Evolutionary conservation across 140 eudicot species (phyloP).

Genomic region (Flaveria floridana): DNA sequence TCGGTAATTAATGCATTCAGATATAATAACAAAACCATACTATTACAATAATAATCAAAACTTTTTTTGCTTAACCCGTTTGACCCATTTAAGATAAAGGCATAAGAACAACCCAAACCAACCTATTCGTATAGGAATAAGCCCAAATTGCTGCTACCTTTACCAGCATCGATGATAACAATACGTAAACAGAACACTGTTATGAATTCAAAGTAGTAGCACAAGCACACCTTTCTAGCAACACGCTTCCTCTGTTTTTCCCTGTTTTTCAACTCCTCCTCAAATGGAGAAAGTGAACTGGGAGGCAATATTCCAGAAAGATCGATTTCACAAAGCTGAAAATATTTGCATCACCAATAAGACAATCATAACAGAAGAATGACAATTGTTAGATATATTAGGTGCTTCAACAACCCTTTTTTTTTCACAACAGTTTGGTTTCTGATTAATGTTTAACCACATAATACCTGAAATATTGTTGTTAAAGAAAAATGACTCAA

Average conservation of each 20-base stretch:
- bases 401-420: neutral
- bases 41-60: neutral
- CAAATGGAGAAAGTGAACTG: constrained; percentile 77
- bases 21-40: neutral
- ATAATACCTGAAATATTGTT: constrained; percentile 83
- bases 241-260: constrained; percentile 80
- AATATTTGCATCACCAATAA: constrained; percentile 9
- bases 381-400: constrained; percentile 6
- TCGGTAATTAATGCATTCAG: neutral
- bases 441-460: neutral
- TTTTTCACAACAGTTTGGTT: constrained; percentile 7
- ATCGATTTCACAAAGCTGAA: constrained; percentile 93
- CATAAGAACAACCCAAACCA: neutral
- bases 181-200: neutral
- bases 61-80: neutral
- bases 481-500: constrained; percentile 91
- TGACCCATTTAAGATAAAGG: neutral
- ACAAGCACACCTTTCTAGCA: constrained; percentile 71
- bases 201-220: constrained; percentile 10
- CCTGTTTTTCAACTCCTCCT: constrained; percentile 80
- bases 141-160: neutral
- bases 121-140: neutral
- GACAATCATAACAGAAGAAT: neutral
- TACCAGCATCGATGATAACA: neutral
- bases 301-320: constrained; percentile 62